These are phyloP conservation scores for Penicillium mononematosum DNA, from an alignment of 495 filamentous ascomycete genomes.

Conservation along the genomic window DNA sequence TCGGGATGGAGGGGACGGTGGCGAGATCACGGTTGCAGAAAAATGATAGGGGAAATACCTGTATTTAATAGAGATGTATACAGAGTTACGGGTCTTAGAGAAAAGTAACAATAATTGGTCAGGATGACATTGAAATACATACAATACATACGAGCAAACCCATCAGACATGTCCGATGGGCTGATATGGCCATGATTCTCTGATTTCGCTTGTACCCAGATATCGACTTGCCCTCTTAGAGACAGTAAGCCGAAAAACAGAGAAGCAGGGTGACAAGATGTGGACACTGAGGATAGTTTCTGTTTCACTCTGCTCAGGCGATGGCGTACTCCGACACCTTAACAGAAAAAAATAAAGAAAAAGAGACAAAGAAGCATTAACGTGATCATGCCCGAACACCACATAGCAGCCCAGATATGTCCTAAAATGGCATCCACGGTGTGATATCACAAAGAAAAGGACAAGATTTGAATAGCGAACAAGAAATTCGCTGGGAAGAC, in stretches of 20 bases:
- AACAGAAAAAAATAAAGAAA: background rate
- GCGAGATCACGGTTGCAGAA: background rate
- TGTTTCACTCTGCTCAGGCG: background rate
- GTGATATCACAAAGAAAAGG: background rate
- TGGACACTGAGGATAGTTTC: background rate
- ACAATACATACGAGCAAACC: background rate
- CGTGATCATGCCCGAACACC: background rate
- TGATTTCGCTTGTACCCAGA: background rate
- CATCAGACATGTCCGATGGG: background rate
- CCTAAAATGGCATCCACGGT: background rate
- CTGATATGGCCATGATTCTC: background rate
- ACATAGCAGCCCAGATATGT: background rate
- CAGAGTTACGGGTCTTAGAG: background rate
- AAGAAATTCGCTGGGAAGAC: background rate
- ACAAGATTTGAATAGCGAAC: background rate
- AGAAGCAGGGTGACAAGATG: background rate
- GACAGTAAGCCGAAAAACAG: background rate
- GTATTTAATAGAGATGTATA: background rate
- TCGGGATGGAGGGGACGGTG: slow-evolving; percentile 53
- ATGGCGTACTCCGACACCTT: background rate
- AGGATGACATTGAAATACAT: background rate
- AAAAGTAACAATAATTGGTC: background rate
- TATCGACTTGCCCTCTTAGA: background rate
- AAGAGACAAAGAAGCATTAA: background rate
- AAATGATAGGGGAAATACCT: background rate